Percentiles rank a stretch among this genome's conserved stretches.
Conservation (phyloP, 257 asterid genomes). For the Gentiana straminea region DNA sequence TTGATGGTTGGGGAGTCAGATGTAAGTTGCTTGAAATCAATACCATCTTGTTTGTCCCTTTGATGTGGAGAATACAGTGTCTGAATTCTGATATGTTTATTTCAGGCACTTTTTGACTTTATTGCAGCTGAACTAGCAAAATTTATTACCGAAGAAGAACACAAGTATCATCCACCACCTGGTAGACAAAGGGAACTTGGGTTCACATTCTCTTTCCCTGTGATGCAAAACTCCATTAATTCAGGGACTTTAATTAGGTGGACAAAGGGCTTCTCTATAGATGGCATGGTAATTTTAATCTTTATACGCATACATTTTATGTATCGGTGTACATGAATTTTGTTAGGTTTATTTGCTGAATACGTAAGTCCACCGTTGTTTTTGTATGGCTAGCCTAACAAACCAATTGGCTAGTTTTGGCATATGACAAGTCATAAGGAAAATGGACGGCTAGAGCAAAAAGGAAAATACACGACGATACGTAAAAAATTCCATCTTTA, state of each 20-base stretch:
- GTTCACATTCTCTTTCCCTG: conserved; percentile 85
- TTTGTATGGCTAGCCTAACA: too few relatives aligned
- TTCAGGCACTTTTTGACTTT: conserved; percentile 80
- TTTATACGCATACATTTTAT: neutral
- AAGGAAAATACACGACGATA: too few relatives aligned
- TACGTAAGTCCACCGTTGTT: too few relatives aligned
- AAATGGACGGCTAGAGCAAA: too few relatives aligned
- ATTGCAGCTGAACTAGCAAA: conserved; percentile 50
- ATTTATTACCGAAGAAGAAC: conserved; percentile 47
- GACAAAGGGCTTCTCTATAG: conserved; percentile 73
- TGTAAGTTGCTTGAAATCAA: neutral
- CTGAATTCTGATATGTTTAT: neutral
- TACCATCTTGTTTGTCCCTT: neutral
- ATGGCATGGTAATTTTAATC: conserved; percentile 47
- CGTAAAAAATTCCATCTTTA: too few relatives aligned
- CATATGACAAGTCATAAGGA: too few relatives aligned
- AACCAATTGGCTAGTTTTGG: too few relatives aligned
- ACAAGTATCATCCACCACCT: conserved; percentile 21
- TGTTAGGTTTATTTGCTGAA: too few relatives aligned
- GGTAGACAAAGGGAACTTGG: conserved; percentile 48
- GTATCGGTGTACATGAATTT: neutral
- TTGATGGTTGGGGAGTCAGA: conserved; percentile 28
- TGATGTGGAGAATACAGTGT: conserved; percentile 1
- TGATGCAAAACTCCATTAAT: conserved; percentile 52
- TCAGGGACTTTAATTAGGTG: conserved; percentile 71